A percentile compares a stretch with the other conserved stretches of the same genome.
Evolutionary conservation across 345 rosid species (phyloP).

Genomic region (Sonneratia alba): DNA sequence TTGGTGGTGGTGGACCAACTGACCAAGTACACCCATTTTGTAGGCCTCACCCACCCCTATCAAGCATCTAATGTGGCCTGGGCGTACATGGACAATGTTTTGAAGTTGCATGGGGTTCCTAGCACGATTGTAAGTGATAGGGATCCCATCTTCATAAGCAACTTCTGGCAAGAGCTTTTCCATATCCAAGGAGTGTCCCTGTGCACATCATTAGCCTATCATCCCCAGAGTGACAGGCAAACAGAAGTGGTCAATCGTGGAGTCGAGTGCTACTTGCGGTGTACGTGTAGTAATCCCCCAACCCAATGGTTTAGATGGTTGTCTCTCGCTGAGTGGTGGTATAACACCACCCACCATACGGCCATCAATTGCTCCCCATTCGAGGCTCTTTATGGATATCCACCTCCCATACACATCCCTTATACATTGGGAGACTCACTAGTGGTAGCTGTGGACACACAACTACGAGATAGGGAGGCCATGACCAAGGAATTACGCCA

Average conservation of each 20-base stretch:
- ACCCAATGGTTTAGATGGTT: neutral
- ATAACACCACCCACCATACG: neutral
- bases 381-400: neutral
- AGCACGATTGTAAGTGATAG: neutral
- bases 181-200: neutral
- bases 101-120: constrained; percentile 6
- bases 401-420: neutral
- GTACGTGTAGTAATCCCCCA: neutral
- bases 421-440: neutral
- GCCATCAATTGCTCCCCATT: neutral
- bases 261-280: neutral
- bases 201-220: neutral
- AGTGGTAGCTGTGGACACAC: neutral
- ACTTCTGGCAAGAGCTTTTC: neutral
- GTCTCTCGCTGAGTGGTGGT: constrained; percentile 3
- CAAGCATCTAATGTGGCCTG: too few relatives aligned
- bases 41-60: neutral
- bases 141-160: neutral
- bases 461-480: neutral
- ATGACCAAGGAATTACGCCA: neutral
- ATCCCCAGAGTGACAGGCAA: too few relatives aligned
- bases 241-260: neutral
- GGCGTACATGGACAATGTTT: neutral
- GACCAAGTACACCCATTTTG: constrained; percentile 6
- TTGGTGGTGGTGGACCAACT: constrained; percentile 8